Evolutionary conservation across 2,329 filamentous ascomycete genomes (phyloP).

Genomic region (Metarhizium robertsii): DNA sequence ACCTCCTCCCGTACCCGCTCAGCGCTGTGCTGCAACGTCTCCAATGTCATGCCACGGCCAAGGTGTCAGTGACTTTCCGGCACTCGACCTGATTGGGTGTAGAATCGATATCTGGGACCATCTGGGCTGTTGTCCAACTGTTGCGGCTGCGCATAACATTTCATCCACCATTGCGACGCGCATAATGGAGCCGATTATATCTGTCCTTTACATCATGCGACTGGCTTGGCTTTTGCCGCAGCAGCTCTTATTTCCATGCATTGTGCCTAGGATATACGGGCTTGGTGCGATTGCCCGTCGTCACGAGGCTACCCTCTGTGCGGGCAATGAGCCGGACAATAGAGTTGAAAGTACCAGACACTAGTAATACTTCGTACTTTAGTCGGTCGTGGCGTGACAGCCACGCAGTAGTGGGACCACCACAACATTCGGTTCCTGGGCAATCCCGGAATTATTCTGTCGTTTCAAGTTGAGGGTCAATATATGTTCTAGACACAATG

Average conservation of each 20-base stretch:
- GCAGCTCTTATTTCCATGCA: too few species aligned
- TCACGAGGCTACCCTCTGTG: too few species aligned
- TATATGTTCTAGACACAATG: not conserved
- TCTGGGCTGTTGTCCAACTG: too few species aligned
- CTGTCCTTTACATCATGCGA: too few species aligned
- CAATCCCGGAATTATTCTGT: not conserved
- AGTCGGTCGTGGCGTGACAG: conserved; percentile 1
- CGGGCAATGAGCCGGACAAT: too few species aligned
- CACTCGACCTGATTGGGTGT: not conserved
- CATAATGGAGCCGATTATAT: too few species aligned
- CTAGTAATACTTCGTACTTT: not conserved
- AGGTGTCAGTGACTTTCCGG: not conserved
- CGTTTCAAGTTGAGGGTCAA: not conserved
- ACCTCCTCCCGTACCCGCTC: not conserved
- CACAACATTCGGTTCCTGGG: not conserved
- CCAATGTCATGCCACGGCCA: not conserved
- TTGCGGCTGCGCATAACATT: too few species aligned
- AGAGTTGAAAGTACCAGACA: too few species aligned
- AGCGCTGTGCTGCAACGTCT: not conserved
- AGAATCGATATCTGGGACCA: not conserved
- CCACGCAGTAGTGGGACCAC: conserved; percentile 2
- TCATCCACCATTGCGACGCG: too few species aligned
- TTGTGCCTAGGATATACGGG: too few species aligned
- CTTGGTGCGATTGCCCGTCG: too few species aligned
- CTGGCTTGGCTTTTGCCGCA: too few species aligned